phyloP scores from a whole-genome alignment of 768 basidiomycete species.

The Pleurotus citrinopileatus region DNA sequence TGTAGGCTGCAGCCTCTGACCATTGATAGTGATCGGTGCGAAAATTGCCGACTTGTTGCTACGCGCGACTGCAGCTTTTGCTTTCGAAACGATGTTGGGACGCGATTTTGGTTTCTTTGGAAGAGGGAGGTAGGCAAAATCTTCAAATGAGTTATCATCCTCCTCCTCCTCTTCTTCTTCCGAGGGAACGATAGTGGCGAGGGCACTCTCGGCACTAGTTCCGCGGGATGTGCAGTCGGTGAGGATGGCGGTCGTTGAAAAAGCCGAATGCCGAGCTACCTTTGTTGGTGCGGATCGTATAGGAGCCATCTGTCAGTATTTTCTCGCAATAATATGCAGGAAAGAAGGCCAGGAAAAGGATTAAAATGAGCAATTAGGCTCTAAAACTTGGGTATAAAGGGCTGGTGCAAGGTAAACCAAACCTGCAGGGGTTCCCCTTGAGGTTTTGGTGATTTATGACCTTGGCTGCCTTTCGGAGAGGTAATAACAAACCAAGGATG shows the following conservation, averaged over 20 bases:
- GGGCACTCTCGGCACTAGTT: not conserved
- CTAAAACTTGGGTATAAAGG: too few relatives aligned
- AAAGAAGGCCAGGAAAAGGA: too few relatives aligned
- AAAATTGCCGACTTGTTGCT: not conserved
- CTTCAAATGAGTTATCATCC: not conserved
- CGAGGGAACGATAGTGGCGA: not conserved
- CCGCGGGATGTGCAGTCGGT: not conserved
- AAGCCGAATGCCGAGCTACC: too few relatives aligned
- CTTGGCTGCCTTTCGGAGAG: too few relatives aligned
- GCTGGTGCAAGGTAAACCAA: too few relatives aligned
- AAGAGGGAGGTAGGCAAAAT: not conserved
- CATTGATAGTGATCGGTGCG: slow-evolving; percentile 31
- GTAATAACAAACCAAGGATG: too few relatives aligned
- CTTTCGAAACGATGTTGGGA: not conserved
- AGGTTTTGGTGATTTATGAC: too few relatives aligned
- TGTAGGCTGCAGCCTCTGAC: slow-evolving; percentile 40
- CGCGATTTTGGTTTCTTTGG: not conserved
- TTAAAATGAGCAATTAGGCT: too few relatives aligned
- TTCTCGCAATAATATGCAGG: too few relatives aligned
- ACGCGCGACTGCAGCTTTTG: not conserved
- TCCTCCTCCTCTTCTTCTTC: too few relatives aligned
- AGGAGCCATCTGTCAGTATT: not conserved
- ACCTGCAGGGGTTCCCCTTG: too few relatives aligned
- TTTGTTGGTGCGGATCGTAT: not conserved
- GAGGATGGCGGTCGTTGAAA: not conserved